A percentile compares a stretch with the other conserved stretches of the same genome.
Evolutionary conservation across 2,329 filamentous ascomycete species (phyloP).

Genomic region (Pestalotiopsis fici): DNA sequence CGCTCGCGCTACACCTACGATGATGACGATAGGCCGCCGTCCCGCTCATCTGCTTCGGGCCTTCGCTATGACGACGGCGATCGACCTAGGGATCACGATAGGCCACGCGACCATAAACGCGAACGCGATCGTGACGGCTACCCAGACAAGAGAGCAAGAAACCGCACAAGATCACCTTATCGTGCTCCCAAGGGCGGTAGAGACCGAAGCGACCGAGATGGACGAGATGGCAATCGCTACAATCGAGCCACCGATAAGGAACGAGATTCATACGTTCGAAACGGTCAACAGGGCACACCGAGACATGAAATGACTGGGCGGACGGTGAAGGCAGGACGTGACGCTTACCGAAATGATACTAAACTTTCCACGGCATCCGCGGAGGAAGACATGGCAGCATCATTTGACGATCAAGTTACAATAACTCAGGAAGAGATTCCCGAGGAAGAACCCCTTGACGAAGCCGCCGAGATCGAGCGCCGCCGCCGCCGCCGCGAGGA

Average conservation of each 20-base stretch:
- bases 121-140: constrained; percentile 53
- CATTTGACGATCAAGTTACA: constrained; percentile 35
- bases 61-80: constrained; percentile 54
- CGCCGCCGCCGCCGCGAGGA: constrained; percentile 83
- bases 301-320: constrained; percentile 56
- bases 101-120: constrained; percentile 40
- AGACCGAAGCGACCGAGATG: constrained; percentile 22
- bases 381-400: constrained; percentile 24
- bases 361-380: constrained; percentile 58
- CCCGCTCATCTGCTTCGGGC: constrained; percentile 35
- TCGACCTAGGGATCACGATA: constrained; percentile 34
- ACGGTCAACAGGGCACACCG: constrained; percentile 48
- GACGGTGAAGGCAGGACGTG: constrained; percentile 59
- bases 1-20: constrained; percentile 53
- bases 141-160: constrained; percentile 55
- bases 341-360: constrained; percentile 63
- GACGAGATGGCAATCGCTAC: constrained; percentile 21
- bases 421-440: constrained; percentile 36
- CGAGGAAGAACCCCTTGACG: constrained; percentile 67
- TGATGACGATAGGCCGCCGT: constrained; percentile 55
- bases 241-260: constrained; percentile 28
- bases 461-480: constrained; percentile 81
- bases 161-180: constrained; percentile 34
- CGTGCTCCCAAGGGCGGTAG: constrained; percentile 24
- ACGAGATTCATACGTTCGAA: constrained; percentile 35